phyloP scores from a whole-genome alignment of 768 basidiomycete species.

The Termitomyces sp. region DNA sequence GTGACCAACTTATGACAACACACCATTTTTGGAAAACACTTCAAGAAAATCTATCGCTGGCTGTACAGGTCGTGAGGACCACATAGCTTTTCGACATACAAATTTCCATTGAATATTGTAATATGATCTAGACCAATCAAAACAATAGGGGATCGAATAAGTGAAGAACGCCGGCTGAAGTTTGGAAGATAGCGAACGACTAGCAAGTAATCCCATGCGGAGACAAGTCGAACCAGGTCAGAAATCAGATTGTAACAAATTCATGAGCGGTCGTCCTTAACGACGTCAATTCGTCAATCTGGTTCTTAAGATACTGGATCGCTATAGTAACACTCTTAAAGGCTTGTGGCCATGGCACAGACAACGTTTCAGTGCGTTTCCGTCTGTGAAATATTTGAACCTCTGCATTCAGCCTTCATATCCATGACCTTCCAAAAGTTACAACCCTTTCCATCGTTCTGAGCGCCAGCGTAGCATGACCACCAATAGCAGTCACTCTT shows the following conservation, averaged over 20 bases:
- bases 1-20: background rate
- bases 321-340: background rate
- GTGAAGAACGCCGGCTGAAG: too few species aligned
- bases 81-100: too few species aligned
- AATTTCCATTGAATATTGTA: too few species aligned
- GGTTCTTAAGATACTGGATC: background rate
- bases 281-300: background rate
- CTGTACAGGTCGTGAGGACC: too few species aligned
- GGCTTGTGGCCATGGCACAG: background rate
- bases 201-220: background rate
- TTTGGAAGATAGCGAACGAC: background rate
- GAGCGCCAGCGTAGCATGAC: conserved; percentile 74
- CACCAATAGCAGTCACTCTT: conserved; percentile 68
- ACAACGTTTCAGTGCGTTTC: background rate
- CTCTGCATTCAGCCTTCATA: conserved; percentile 60
- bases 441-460: conserved; percentile 82
- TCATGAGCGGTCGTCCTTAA: background rate
- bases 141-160: too few species aligned
- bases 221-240: background rate
- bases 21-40: background rate
- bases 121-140: too few species aligned
- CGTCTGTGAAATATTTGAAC: conserved; percentile 17
- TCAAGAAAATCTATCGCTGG: too few species aligned
- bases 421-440: conserved; percentile 72
- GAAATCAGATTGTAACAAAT: background rate